Evolutionary conservation across 2,329 filamentous ascomycete species (phyloP).

Genomic region (Leptographium lundbergii): DNA sequence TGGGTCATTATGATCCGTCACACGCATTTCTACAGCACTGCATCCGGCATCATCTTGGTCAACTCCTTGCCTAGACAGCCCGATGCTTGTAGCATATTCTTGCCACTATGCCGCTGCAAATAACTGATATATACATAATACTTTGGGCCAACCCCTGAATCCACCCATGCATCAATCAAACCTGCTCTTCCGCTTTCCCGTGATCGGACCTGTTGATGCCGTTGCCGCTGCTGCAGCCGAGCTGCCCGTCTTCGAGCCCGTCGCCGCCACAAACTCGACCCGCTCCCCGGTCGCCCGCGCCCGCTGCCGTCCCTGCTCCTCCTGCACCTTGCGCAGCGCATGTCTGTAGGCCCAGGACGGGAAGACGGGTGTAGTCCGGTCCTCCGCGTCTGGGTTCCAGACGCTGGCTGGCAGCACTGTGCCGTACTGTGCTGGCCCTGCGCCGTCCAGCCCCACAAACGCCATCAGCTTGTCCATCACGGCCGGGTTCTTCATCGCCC

Average conservation of each 20-base stretch:
- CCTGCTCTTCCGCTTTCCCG: background rate
- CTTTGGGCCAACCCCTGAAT: background rate
- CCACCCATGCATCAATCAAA: background rate
- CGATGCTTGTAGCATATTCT: no score
- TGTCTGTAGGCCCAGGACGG: constrained; percentile 41
- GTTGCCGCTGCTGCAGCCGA: no score
- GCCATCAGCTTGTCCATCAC: constrained; percentile 59
- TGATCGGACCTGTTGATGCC: background rate
- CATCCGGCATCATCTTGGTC: no score
- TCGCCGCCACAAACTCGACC: constrained; percentile 37
- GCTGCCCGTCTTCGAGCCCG: constrained; percentile 4
- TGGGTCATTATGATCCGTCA: no score
- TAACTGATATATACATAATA: background rate
- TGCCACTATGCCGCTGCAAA: no score
- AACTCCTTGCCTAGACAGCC: no score
- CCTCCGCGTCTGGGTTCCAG: constrained; percentile 38
- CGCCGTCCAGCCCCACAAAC: constrained; percentile 40
- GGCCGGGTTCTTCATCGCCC: constrained; percentile 58
- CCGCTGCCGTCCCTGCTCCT: constrained; percentile 29
- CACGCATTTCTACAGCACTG: no score
- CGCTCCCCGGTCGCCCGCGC: constrained; percentile 29
- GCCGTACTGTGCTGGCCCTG: constrained; percentile 44
- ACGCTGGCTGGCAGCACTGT: constrained; percentile 44
- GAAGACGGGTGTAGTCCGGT: constrained; percentile 20
- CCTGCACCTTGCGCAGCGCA: constrained; percentile 35